Percentiles rank a stretch among this genome's conserved stretches.
phyloP scores from a whole-genome alignment of 352 stramenopile species.

The Phytophthora capsici region DNA sequence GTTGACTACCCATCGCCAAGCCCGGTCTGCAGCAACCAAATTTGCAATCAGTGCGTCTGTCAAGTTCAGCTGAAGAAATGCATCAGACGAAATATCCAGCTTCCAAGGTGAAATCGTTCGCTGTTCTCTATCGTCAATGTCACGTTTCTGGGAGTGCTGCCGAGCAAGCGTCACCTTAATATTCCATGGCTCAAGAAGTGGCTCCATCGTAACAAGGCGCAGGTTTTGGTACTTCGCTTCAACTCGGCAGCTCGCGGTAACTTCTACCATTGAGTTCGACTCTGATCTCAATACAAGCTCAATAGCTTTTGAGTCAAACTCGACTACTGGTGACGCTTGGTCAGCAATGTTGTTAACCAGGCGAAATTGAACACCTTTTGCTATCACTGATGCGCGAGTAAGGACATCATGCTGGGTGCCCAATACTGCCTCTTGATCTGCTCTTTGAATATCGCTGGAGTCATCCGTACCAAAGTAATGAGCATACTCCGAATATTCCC shows the following conservation, averaged over 20 bases:
- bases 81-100: constrained; percentile 64
- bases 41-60: constrained; percentile 86
- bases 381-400: constrained; percentile 38
- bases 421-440: constrained; percentile 9
- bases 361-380: constrained; percentile 60
- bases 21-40: constrained; percentile 73
- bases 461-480: constrained; percentile 38
- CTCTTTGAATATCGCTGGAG: constrained; percentile 5
- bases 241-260: constrained; percentile 45
- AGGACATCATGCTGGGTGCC: constrained; percentile 30
- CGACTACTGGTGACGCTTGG: constrained; percentile 79
- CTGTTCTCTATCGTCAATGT: constrained; percentile 30
- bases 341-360: constrained; percentile 88
- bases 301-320: constrained; percentile 58
- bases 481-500: constrained; percentile 44
- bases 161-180: constrained; percentile 52
- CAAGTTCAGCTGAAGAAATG: constrained; percentile 78
- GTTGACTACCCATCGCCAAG: constrained; percentile 82
- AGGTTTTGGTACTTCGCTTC: constrained; percentile 89
- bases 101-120: constrained; percentile 45
- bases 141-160: constrained; percentile 16
- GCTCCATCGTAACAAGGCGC: constrained; percentile 80
- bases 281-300: constrained; percentile 41
- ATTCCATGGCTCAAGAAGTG: constrained; percentile 84
- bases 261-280: constrained; percentile 43